These are phyloP conservation scores for Periconia sp. DNA, from an alignment of 2,329 filamentous ascomycete genomes.

Conservation along the genomic window DNA sequence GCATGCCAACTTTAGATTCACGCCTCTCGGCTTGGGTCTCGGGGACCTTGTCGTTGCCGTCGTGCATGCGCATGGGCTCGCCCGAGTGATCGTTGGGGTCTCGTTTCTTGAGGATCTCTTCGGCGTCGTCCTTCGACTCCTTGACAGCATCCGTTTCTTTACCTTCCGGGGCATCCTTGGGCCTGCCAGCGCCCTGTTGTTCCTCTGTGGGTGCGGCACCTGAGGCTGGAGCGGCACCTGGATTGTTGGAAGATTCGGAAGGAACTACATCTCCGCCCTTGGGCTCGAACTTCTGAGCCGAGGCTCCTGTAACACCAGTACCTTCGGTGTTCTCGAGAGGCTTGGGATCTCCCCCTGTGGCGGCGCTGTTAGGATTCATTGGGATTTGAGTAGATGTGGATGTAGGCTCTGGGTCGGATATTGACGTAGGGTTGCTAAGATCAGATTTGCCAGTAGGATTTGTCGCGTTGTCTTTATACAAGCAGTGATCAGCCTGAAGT, in stretches of 20 bases:
- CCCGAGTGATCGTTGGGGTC: conserved; percentile 32
- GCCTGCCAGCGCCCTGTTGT: conserved; percentile 45
- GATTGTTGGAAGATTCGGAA: conserved; percentile 29
- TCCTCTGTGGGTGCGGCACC: conserved; percentile 28
- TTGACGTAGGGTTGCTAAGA: not conserved
- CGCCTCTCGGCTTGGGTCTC: conserved; percentile 16
- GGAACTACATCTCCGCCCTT: conserved; percentile 37
- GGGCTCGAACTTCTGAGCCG: conserved; percentile 21
- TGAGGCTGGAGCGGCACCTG: conserved; percentile 23
- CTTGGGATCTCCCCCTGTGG: conserved; percentile 22
- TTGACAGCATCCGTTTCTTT: conserved; percentile 33
- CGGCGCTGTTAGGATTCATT: conserved; percentile 24
- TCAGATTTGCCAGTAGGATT: conserved; percentile 1
- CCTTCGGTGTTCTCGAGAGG: conserved; percentile 30
- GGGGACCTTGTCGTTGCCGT: conserved; percentile 6
- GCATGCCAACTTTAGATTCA: conserved; percentile 23
- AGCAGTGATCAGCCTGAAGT: conserved; percentile 1
- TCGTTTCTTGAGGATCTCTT: conserved; percentile 21
- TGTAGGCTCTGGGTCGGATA: not conserved
- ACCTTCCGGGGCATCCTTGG: conserved; percentile 34
- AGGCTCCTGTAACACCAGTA: conserved; percentile 33
- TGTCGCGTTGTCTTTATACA: conserved; percentile 9
- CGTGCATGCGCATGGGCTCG: conserved; percentile 33
- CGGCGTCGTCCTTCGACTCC: conserved; percentile 21
- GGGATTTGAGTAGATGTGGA: conserved; percentile 17